These are phyloP conservation scores for Teratosphaeria viscida DNA, from an alignment of 2,329 filamentous ascomycete species.

Conservation along the genomic window DNA sequence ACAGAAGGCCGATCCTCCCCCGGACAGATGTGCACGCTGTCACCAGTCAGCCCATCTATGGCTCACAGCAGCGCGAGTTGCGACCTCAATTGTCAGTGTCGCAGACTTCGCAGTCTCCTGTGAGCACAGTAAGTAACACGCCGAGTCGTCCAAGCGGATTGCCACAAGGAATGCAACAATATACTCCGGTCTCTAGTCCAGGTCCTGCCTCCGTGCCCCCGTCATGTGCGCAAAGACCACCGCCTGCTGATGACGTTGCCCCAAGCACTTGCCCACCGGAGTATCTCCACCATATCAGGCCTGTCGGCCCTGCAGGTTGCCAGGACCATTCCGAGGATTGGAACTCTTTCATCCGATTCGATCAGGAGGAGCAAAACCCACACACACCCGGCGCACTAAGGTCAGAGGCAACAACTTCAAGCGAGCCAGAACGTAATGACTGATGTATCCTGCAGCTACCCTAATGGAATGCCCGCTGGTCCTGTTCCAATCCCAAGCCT, in stretches of 20 bases:
- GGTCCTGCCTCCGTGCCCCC: background rate
- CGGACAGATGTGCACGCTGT: constrained; percentile 9
- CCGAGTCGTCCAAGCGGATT: background rate
- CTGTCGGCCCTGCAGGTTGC: constrained; percentile 3
- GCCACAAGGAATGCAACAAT: background rate
- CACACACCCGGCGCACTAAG: constrained; percentile 8
- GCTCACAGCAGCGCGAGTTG: constrained; percentile 1
- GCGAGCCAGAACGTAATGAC: constrained; percentile 2
- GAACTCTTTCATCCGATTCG: constrained; percentile 19
- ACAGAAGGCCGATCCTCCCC: constrained; percentile 14
- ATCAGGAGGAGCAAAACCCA: constrained; percentile 15
- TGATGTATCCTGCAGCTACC: constrained; percentile 12
- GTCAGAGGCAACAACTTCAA: constrained; percentile 13
- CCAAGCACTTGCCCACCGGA: background rate
- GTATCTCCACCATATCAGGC: background rate
- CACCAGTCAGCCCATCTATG: constrained; percentile 5
- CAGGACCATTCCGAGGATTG: constrained; percentile 10
- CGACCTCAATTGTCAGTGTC: constrained; percentile 5
- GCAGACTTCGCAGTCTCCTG: constrained; percentile 3
- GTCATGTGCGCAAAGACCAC: background rate
- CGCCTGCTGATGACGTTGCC: background rate
- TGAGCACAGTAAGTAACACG: constrained; percentile 10
- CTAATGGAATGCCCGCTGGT: background rate
- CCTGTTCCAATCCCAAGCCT: background rate
- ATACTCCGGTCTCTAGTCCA: background rate